A percentile compares a stretch with the other conserved stretches of the same genome.
These are phyloP conservation scores for Raffaelea albimanens DNA, from an alignment of 2,329 filamentous ascomycete species.

Conservation along the genomic window DNA sequence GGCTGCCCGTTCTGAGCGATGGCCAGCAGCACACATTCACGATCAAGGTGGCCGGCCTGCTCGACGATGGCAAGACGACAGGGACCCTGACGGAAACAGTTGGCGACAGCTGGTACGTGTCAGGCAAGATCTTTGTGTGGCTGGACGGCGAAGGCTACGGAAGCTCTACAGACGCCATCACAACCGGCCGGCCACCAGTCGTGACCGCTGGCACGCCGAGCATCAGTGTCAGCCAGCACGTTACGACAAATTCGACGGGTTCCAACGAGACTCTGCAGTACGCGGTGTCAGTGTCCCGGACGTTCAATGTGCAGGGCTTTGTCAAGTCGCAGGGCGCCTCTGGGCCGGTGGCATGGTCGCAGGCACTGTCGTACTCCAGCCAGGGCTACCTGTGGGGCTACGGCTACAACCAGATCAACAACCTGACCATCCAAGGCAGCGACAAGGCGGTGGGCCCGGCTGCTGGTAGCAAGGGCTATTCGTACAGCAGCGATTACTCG, in stretches of 20 bases:
- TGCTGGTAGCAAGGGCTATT: neutral
- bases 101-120: slow-evolving; percentile 63
- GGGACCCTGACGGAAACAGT: slow-evolving; percentile 44
- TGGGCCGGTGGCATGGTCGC: slow-evolving; percentile 42
- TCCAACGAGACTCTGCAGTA: slow-evolving; percentile 52
- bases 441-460: slow-evolving; percentile 12
- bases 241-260: slow-evolving; percentile 37
- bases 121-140: slow-evolving; percentile 76
- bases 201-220: slow-evolving; percentile 22
- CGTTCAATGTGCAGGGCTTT: slow-evolving; percentile 41
- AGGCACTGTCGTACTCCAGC: slow-evolving; percentile 44
- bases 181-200: slow-evolving; percentile 28
- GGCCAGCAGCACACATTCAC: slow-evolving; percentile 56
- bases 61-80: slow-evolving; percentile 39
- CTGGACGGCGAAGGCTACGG: slow-evolving; percentile 40
- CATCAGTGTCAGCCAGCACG: slow-evolving; percentile 33
- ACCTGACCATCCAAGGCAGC: slow-evolving; percentile 20
- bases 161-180: slow-evolving; percentile 39
- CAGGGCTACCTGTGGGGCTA: slow-evolving; percentile 33
- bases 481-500: slow-evolving; percentile 32
- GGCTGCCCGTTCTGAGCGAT: slow-evolving; percentile 60
- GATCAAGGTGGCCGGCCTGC: slow-evolving; percentile 56
- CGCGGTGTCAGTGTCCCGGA: slow-evolving; percentile 44
- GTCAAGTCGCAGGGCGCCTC: slow-evolving; percentile 36
- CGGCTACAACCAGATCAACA: slow-evolving; percentile 32